These are phyloP conservation scores for Pseudocercospora fuligena DNA, from an alignment of 2,329 filamentous ascomycete species.

Conservation along the genomic window DNA sequence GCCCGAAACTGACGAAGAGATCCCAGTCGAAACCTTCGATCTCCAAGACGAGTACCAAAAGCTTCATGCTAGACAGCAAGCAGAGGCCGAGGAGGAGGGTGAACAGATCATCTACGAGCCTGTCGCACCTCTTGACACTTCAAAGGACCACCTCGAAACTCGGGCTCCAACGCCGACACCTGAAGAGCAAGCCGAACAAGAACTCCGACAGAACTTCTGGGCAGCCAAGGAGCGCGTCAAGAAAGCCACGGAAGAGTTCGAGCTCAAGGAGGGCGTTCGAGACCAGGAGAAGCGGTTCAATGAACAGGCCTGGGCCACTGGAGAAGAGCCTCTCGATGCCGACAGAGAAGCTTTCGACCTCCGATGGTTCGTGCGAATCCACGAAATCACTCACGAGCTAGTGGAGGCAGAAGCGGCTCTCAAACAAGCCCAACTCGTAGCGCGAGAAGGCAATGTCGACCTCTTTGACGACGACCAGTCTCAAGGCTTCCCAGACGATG, in stretches of 20 bases:
- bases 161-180: background rate
- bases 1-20: background rate
- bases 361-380: slow-evolving; percentile 10
- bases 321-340: background rate
- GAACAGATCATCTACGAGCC: background rate
- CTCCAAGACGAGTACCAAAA: slow-evolving; percentile 20
- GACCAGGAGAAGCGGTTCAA: slow-evolving; percentile 9
- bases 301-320: background rate
- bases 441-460: background rate
- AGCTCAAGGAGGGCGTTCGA: background rate
- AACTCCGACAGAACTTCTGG: background rate
- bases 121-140: slow-evolving; percentile 7
- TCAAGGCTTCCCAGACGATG: slow-evolving; percentile 13
- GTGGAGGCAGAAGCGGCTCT: slow-evolving; percentile 12
- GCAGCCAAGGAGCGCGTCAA: background rate
- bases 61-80: background rate
- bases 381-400: slow-evolving; percentile 14
- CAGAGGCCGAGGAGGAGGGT: background rate
- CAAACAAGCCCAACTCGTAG: background rate
- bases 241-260: background rate
- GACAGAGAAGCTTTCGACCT: slow-evolving; percentile 9
- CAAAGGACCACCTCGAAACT: background rate
- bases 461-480: slow-evolving; percentile 3
- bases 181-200: background rate
- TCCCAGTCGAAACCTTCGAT: slow-evolving; percentile 13